These are phyloP conservation scores for Fusarium temperatum DNA, from an alignment of 2,329 filamentous ascomycete genomes.

Conservation along the genomic window DNA sequence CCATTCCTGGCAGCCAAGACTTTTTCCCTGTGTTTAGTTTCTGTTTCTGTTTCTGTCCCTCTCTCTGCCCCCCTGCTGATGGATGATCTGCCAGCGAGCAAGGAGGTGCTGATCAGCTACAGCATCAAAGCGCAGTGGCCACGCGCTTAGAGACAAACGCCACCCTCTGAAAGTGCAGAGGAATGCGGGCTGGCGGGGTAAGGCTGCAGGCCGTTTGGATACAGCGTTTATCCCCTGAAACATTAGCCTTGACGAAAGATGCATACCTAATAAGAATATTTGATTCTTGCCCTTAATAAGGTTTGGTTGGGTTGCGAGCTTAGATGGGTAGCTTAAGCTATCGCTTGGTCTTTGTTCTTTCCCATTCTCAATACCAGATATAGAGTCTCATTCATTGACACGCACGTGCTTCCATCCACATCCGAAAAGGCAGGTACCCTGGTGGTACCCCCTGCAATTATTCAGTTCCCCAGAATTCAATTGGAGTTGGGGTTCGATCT, in stretches of 20 bases:
- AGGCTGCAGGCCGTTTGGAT: slow-evolving; percentile 23
- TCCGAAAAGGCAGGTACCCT: slow-evolving; percentile 32
- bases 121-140: slow-evolving; percentile 24
- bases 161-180: slow-evolving; percentile 11
- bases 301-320: background rate
- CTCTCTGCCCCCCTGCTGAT: slow-evolving; percentile 18
- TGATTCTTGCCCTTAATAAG: background rate
- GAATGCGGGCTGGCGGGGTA: slow-evolving; percentile 35
- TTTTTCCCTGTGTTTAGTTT: background rate
- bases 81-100: background rate
- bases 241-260: slow-evolving; percentile 4
- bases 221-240: slow-evolving; percentile 27
- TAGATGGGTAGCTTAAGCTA: background rate
- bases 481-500: slow-evolving; percentile 19
- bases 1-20: slow-evolving; percentile 26
- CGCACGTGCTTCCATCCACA: slow-evolving; percentile 31
- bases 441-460: slow-evolving; percentile 29
- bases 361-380: slow-evolving; percentile 4
- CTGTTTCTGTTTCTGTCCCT: background rate
- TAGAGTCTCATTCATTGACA: slow-evolving; percentile 21
- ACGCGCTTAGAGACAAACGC: slow-evolving; percentile 29
- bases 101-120: slow-evolving; percentile 11
- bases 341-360: slow-evolving; percentile 14
- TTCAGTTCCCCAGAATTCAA: slow-evolving; percentile 33
- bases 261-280: background rate